Conservation (phyloP, 148 eudicot genomes). For the Dianthus caryophyllus region DNA sequence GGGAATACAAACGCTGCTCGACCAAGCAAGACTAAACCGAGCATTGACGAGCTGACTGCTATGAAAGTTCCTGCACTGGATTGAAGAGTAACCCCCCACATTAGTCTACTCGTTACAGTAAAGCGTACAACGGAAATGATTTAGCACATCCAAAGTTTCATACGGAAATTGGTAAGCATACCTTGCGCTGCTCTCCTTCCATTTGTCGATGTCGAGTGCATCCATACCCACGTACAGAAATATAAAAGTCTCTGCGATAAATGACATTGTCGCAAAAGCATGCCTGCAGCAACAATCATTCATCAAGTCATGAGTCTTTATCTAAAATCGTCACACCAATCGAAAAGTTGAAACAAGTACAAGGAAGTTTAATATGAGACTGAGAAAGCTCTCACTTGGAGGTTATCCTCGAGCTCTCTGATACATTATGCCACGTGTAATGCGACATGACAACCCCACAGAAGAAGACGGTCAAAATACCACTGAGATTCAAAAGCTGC, state of each 20-base stretch:
- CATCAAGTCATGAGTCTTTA: not conserved
- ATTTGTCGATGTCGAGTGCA: constrained; percentile 78
- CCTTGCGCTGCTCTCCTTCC: constrained; percentile 64
- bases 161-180: constrained; percentile 19
- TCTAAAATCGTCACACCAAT: too few relatives aligned
- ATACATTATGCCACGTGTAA: constrained; percentile 82
- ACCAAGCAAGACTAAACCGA: constrained; percentile 69
- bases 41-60: constrained; percentile 58
- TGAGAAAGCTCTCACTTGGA: constrained; percentile 51
- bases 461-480: constrained; percentile 54
- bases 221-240: constrained; percentile 93
- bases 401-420: constrained; percentile 68
- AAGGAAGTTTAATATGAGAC: not conserved
- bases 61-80: constrained; percentile 74
- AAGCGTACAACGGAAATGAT: too few relatives aligned
- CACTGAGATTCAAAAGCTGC: constrained; percentile 70
- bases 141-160: too few relatives aligned
- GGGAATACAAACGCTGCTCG: constrained; percentile 93
- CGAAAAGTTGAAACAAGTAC: not conserved
- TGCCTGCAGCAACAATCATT: constrained; percentile 45
- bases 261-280: constrained; percentile 78
- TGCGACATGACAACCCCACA: constrained; percentile 60
- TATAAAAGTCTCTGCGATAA: constrained; percentile 81
- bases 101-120: constrained; percentile 18
- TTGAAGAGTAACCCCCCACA: constrained; percentile 8